Base-by-base conservation (phyloP, 2,329 filamentous ascomycete species). In the Colletotrichum acutatum region DNA sequence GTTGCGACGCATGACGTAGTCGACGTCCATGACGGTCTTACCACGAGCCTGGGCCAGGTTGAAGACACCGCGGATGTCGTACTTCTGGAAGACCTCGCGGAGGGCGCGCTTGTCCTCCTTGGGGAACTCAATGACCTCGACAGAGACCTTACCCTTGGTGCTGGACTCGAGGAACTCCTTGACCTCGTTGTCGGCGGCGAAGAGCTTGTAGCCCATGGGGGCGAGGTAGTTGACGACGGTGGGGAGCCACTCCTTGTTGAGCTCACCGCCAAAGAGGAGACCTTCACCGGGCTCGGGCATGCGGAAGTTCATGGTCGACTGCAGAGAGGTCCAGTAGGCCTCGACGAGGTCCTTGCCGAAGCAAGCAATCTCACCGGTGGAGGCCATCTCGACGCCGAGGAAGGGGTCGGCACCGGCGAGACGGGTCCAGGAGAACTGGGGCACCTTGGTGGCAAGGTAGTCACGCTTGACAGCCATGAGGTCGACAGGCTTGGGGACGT, bases 241-340 rank as follows among this genome's bases (percentile, higher is more conserved):
- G 73, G 92, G 90, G 71, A 99, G 89, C 84, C 91, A 91, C 73
- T 92, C 83, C 83, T 92, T 92, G 77, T 86, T 88, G 74, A 91
- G 85, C 82, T 98, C 94, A 78, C 97, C 97, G 76, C 97, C 97
- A 76, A 99, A 94, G 66, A 99, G 92, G 72, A 99, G 92, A 86
- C 97, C 96, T 88, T 98, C 95, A 76, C 97, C 97, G 66, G 95
- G 94, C 83, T 97, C 93, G 56, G 97, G 97, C 79, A 98, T 90
- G 78, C 95, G 94, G 94, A 98, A 98, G 91, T 98, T 99, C 96
- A 98, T 99, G 79, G 94, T 96, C 24, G 95, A 97, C 86, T 99
- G 97, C 74, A 98, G 88, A 22, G 95, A 97, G 30, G 95, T 89
- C 97, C 97, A 99, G 90, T 99, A 99, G 66, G 97, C 97, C 83